Evolutionary conservation across 305 asterid genomes (phyloP), one percentile per base, ranked within the genome.

Genomic region (Euphrasia arctica): DNA sequence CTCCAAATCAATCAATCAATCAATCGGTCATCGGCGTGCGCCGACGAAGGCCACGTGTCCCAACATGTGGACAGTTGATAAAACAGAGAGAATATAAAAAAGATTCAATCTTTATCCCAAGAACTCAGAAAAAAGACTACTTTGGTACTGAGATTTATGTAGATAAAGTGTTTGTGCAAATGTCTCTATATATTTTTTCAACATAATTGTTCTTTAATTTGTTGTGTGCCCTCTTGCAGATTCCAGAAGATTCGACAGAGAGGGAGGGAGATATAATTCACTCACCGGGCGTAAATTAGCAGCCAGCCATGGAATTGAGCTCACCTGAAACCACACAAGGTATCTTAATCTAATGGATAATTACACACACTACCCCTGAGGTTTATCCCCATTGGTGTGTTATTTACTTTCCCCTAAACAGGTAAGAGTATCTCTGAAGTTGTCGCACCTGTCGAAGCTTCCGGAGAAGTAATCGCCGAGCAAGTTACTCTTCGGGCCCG

Each of bases 401-500:
- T n/a, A 6, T 31, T 2, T 31, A 2, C 9, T 7, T 36, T 49
- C 5, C 45, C 13, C 69, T 66, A 14, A 65, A 5, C 47, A 58
- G 43, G 48, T 42, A 58, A 58, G 65, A 52, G 48, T 67, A 55
- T 39, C 63, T 14, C 43, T 29, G 54, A 66, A 52, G 64, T 42
- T 65, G 11, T 75, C n/a, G 47, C 70, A 25, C 66, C 64, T 41
- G 43, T 7, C 51, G 67, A 69, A 62, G 60, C 74, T 42, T 13
- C 39, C 14, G 82, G 74, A 47, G 82, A 75, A 42, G 77, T 82
- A 62, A 82, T 83, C 54, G 75, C 84, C 9, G 88, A 85, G 25
- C 94, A 89, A 9, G 78, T 83, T 60, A 64, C 85, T 56, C 73
- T 70, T 14, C 73, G 12, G 32, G 74, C 14, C 54, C 68, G 64